A percentile compares a stretch with the other conserved stretches of the same genome.
Conservation (phyloP, 192 early-diverging fungal species). For the Rhizoclosmatium globosum region DNA sequence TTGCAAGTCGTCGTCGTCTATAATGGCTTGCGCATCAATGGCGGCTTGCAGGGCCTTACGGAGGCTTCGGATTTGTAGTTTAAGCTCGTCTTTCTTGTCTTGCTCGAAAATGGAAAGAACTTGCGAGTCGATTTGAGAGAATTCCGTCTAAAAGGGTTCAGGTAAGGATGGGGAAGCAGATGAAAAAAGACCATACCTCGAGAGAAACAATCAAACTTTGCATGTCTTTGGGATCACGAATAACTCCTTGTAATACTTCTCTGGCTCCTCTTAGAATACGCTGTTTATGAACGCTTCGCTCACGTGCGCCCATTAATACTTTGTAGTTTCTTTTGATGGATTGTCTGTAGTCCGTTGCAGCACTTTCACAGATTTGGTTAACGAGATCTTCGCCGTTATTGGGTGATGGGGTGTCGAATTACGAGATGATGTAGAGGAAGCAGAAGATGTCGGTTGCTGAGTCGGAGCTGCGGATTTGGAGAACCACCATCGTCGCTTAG, state of each 20-base stretch:
- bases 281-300: slow-evolving; percentile 14
- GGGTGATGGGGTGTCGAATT: not conserved
- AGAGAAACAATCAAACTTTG: not conserved
- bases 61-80: slow-evolving; percentile 12
- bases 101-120: not conserved
- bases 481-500: slow-evolving; percentile 26
- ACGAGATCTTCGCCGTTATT: slow-evolving; percentile 18
- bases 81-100: not conserved
- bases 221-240: not conserved
- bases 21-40: slow-evolving; percentile 17
- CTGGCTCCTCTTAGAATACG: not conserved
- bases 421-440: not conserved
- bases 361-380: slow-evolving; percentile 18
- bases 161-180: not conserved
- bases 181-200: slow-evolving; percentile 9
- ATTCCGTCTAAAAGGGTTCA: slow-evolving; percentile 21
- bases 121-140: slow-evolving; percentile 7
- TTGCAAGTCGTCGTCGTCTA: slow-evolving; percentile 2
- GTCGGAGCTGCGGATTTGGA: not conserved
- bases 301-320: slow-evolving; percentile 14
- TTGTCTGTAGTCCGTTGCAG: not conserved
- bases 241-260: not conserved
- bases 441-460: not conserved
- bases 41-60: slow-evolving; percentile 1
- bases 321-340: slow-evolving; percentile 24